phyloP scores from a whole-genome alignment of 163 green algal genomes.

The Chlamydomonas reinhardtii region DNA sequence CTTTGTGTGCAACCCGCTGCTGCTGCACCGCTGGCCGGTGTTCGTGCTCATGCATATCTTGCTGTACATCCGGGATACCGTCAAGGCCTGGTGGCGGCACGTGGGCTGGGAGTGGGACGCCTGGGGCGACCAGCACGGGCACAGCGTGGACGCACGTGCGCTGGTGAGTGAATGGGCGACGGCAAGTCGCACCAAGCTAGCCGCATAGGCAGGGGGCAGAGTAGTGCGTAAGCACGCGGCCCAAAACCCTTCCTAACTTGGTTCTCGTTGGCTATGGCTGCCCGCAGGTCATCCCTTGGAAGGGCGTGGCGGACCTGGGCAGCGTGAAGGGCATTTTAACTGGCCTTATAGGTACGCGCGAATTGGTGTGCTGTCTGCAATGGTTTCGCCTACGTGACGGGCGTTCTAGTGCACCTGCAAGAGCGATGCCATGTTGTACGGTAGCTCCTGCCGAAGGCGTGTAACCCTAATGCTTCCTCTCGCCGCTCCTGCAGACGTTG shows the following conservation, averaged over 20 bases:
- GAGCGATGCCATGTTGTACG: no score
- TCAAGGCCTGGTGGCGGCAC: not conserved
- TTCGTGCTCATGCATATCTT: constrained; percentile 46
- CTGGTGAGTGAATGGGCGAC: constrained; percentile 11
- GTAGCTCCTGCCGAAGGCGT: no score
- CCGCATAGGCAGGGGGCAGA: no score
- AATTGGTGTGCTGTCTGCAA: no score
- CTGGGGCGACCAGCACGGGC: constrained; percentile 1
- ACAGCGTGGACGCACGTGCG: constrained; percentile 40
- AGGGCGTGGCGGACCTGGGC: constrained; percentile 45
- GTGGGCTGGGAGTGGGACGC: constrained; percentile 44
- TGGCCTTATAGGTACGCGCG: not conserved
- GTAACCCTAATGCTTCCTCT: no score
- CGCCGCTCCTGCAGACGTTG: constrained; percentile 21
- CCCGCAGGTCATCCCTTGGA: constrained; percentile 39
- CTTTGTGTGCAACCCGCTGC: constrained; percentile 42
- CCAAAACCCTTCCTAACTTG: no score
- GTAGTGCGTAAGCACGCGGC: no score
- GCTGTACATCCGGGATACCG: constrained; percentile 9
- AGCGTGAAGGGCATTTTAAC: constrained; percentile 10
- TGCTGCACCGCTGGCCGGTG: constrained; percentile 47
- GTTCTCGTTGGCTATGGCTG: no score
- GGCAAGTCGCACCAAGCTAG: no score
- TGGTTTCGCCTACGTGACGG: no score
- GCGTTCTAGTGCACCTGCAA: no score